phyloP scores from a whole-genome alignment of 169 alveolate genomes.

The Plasmodium reichenowi region DNA sequence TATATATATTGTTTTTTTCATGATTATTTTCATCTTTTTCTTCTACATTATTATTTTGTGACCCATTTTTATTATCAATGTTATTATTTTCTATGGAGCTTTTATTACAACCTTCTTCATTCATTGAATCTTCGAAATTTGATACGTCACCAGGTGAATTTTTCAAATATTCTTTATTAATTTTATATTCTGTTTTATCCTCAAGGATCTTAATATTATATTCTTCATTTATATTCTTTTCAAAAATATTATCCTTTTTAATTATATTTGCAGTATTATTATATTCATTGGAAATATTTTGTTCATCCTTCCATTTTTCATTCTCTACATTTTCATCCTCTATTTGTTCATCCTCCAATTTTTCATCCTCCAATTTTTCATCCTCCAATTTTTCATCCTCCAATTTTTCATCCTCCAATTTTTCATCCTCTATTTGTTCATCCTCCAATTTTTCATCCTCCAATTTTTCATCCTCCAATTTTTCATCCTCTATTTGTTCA shows the following conservation, averaged over 20 bases:
- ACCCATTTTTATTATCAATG: no score
- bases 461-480: background rate
- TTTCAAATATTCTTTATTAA: no score
- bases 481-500: background rate
- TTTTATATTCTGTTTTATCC: no score
- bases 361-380: background rate
- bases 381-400: background rate
- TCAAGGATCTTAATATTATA: no score
- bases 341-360: background rate
- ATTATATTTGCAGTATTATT: no score
- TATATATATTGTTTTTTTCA: background rate
- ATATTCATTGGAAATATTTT: background rate
- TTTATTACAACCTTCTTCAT: no score
- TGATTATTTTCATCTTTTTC: background rate
- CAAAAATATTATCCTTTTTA: no score
- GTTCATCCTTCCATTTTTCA: background rate
- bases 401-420: background rate
- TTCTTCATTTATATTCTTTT: no score
- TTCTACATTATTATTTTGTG: background rate
- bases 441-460: background rate
- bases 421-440: background rate
- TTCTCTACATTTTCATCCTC: no score
- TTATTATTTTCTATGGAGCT: no score
- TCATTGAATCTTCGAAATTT: no score
- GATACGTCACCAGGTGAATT: no score